These are phyloP conservation scores for Pneumocystis carinii DNA, from an alignment of 1,139 yeast species.

Conservation along the genomic window DNA sequence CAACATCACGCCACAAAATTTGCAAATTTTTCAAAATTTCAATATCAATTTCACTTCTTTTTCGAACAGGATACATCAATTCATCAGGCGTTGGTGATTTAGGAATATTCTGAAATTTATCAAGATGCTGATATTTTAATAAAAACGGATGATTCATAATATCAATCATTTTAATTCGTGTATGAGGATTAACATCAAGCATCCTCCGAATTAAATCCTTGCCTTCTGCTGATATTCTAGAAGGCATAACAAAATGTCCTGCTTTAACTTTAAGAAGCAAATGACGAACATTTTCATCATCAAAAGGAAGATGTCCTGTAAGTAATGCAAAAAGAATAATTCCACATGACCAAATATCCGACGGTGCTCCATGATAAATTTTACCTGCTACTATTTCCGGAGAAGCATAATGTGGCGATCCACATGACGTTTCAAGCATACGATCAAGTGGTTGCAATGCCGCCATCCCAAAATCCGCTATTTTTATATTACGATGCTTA, in stretches of 20 bases:
- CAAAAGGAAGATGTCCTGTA: slow-evolving; percentile 92
- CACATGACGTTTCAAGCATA: slow-evolving; percentile 85
- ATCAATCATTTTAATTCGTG: slow-evolving; percentile 59
- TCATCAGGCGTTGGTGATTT: slow-evolving; percentile 14
- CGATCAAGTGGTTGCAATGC: slow-evolving; percentile 80
- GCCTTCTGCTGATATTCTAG: slow-evolving; percentile 64
- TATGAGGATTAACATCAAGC: slow-evolving; percentile 64
- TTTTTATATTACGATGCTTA: slow-evolving; percentile 74
- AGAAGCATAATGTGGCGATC: slow-evolving; percentile 96
- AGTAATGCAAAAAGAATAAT: slow-evolving; percentile 81
- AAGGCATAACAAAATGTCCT: slow-evolving; percentile 76
- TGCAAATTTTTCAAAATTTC: slow-evolving; percentile 76
- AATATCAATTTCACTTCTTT: slow-evolving; percentile 49
- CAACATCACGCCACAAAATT: slow-evolving; percentile 81
- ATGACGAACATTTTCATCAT: slow-evolving; percentile 83
- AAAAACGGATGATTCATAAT: slow-evolving; percentile 70
- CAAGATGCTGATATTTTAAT: slow-evolving; percentile 37
- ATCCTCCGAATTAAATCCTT: slow-evolving; percentile 69
- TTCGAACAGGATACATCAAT: slow-evolving; percentile 31
- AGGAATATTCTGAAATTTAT: slow-evolving; percentile 9
- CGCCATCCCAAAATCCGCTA: slow-evolving; percentile 99
- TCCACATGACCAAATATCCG: slow-evolving; percentile 98
- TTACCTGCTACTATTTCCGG: slow-evolving; percentile 95
- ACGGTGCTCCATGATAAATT: slow-evolving; percentile 89
- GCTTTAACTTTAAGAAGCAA: slow-evolving; percentile 77